phyloP scores from a whole-genome alignment of 176 grass and related monocot genomes.

The Thinopyrum elongatum region DNA sequence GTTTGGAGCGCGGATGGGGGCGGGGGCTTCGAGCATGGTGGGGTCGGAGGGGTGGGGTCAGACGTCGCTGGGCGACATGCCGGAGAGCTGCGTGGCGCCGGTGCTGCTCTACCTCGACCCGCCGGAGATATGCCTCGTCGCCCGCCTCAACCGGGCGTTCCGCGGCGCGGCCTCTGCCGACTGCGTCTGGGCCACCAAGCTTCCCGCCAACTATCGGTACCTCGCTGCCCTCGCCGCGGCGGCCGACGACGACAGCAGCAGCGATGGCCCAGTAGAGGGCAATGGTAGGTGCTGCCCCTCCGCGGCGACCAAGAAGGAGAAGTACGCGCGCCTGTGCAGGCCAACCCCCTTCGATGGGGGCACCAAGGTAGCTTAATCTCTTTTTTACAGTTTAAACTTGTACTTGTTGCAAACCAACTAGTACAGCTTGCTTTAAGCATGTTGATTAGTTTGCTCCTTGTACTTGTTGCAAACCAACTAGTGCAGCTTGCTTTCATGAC shows the following conservation, averaged over 20 bases:
- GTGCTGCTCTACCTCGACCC: conserved; percentile 77
- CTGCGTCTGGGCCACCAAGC: conserved; percentile 67
- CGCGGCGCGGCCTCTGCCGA: conserved; percentile 66
- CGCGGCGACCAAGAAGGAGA: conserved; percentile 52
- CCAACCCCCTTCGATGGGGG: conserved; percentile 63
- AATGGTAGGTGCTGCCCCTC: conserved; percentile 21
- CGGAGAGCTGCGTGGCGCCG: conserved; percentile 78
- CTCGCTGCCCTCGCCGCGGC: conserved; percentile 46
- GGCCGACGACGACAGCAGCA: conserved; percentile 35
- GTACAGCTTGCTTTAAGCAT: neutral
- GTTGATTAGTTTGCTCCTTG: neutral
- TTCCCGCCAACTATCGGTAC: conserved; percentile 70
- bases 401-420: neutral
- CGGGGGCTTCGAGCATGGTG: conserved; percentile 48
- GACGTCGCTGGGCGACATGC: conserved; percentile 79
- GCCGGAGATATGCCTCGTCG: conserved; percentile 78
- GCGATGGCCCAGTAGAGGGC: neutral
- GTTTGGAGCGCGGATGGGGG: conserved; percentile 42
- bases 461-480: neutral
- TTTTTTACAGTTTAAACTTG: neutral
- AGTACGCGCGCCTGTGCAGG: conserved; percentile 64
- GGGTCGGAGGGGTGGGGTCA: conserved; percentile 39
- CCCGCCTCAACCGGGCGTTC: conserved; percentile 59
- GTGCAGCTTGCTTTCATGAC: too few relatives aligned
- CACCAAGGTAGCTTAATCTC: conserved; percentile 46